Conservation (phyloP, 495 filamentous ascomycete species). For the Podospora fimiseda region DNA sequence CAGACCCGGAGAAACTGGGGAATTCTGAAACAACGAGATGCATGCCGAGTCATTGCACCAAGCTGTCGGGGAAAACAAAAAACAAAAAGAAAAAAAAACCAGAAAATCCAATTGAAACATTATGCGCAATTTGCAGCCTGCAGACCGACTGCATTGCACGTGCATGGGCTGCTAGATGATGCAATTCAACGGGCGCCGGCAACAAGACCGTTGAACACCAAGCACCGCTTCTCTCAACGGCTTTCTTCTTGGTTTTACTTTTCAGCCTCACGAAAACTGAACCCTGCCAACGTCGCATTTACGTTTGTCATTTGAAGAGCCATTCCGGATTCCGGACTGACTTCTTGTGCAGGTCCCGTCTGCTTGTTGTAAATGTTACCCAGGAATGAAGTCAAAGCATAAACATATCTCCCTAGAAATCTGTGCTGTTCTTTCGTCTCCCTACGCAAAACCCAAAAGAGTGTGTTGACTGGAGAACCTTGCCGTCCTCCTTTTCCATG, state of each 20-base stretch:
- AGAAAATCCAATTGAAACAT: not conserved
- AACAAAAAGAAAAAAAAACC: not conserved
- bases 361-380: no score
- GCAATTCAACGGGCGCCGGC: not conserved
- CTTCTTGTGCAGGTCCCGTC: no score
- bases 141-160: not conserved
- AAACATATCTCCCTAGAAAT: no score
- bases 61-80: not conserved
- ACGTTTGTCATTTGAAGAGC: no score
- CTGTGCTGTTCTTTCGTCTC: no score
- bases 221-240: not conserved
- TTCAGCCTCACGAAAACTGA: not conserved
- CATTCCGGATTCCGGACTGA: no score
- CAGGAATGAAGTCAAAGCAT: no score
- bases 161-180: not conserved
- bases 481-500: not conserved
- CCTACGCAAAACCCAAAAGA: no score
- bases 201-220: conserved; percentile 3
- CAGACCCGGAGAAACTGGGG: not conserved
- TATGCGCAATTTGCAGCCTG: not conserved
- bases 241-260: not conserved
- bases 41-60: not conserved
- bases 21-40: not conserved
- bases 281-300: not conserved
- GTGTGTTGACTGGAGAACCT: no score